Conservation (phyloP, 164 flowering plant genomes). For the Tetracentron sinense region DNA sequence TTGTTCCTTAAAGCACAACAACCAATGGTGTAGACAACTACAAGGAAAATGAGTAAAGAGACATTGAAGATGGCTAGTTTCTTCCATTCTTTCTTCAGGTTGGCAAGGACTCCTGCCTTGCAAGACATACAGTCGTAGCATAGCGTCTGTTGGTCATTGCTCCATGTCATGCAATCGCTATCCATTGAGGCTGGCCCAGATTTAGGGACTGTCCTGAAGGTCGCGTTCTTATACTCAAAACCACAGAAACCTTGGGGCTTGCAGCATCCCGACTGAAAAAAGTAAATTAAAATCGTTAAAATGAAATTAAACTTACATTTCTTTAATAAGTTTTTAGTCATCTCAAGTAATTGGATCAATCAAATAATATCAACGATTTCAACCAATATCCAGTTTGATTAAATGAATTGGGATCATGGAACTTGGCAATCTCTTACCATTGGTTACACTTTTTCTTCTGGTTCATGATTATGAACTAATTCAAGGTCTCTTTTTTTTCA, state of each 20-base stretch:
- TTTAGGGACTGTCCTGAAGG: conserved; percentile 22
- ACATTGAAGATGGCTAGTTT: conserved; percentile 19
- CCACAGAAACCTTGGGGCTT: conserved; percentile 29
- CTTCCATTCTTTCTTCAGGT: conserved; percentile 34
- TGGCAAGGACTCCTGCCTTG: conserved; percentile 45
- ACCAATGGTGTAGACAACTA: conserved; percentile 20
- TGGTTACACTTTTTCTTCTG: too few relatives aligned
- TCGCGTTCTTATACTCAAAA: conserved; percentile 16
- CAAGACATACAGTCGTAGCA: conserved; percentile 47
- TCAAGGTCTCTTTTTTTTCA: too few relatives aligned
- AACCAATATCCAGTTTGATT: too few relatives aligned
- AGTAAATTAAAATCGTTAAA: too few relatives aligned
- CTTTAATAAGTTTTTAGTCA: too few relatives aligned
- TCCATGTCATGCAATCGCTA: conserved; percentile 28
- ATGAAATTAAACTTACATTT: too few relatives aligned
- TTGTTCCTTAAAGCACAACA: conserved; percentile 21
- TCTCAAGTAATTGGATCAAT: too few relatives aligned
- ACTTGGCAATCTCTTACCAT: too few relatives aligned
- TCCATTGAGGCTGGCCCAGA: conserved; percentile 12
- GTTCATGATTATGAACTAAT: too few relatives aligned
- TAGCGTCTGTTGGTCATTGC: conserved; percentile 17
- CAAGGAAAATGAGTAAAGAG: conserved; percentile 21
- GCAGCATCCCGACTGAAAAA: conserved; percentile 33
- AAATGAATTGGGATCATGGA: too few relatives aligned
- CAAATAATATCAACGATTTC: too few relatives aligned